Evolutionary conservation across 768 basidiomycete species (phyloP).

Genomic region (Mycena kentingensis): DNA sequence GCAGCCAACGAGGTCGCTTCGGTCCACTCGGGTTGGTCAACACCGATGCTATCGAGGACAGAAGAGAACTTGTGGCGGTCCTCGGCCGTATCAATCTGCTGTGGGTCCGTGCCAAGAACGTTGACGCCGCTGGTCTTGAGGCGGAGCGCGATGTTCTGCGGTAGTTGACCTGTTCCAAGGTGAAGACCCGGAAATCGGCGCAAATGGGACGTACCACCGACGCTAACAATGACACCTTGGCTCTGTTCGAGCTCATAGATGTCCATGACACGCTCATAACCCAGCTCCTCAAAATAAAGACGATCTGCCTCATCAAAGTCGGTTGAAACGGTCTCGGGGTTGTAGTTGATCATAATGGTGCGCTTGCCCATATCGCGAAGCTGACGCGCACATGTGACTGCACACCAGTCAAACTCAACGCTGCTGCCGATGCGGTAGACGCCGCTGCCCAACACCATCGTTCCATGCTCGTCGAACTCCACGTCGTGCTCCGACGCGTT

Average conservation of each 20-base stretch:
- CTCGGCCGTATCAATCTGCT: conserved; percentile 94
- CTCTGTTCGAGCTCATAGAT: conserved; percentile 96
- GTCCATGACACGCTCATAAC: conserved; percentile 98
- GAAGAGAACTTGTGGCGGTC: conserved; percentile 99
- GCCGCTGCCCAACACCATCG: conserved; percentile 98
- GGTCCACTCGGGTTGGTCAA: conserved; percentile 96
- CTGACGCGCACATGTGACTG: conserved; percentile 95
- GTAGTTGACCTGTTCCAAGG: conserved; percentile 74
- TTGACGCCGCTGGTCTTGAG: conserved; percentile 89
- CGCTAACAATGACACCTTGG: conserved; percentile 92
- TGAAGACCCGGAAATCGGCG: background rate
- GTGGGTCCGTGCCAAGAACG: conserved; percentile 94
- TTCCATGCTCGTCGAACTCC: conserved; percentile 93
- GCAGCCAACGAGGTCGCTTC: conserved; percentile 87
- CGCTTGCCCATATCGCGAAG: conserved; percentile 89
- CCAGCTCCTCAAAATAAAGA: conserved; percentile 97
- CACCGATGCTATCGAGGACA: conserved; percentile 89
- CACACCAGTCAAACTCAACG: conserved; percentile 99
- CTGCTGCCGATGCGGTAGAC: conserved; percentile 98
- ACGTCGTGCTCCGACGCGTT: conserved; percentile 96
- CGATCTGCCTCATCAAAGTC: conserved; percentile 99
- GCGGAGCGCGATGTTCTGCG: conserved; percentile 97
- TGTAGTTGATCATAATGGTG: conserved; percentile 99
- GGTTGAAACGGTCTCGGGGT: conserved; percentile 98
- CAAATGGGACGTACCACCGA: conserved; percentile 76